Percentiles rank a stretch among this genome's conserved stretches.
Conservation (phyloP, 176 grass and related monocot genomes). For the Juncus inflexus region DNA sequence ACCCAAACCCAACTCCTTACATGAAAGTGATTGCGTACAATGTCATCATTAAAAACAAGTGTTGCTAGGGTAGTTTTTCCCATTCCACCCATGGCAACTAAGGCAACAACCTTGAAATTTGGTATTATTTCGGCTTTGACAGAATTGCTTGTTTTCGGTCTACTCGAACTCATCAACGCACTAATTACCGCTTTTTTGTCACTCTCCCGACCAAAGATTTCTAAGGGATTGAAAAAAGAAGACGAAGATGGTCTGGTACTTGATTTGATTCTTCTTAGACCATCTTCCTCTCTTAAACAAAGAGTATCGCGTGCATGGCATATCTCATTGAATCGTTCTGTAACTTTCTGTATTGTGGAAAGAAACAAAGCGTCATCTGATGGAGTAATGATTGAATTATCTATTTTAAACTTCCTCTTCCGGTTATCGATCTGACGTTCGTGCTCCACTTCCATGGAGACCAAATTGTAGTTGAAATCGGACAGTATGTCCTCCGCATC, state of each 20-base stretch:
- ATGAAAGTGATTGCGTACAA: constrained; percentile 10
- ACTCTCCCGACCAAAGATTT: constrained; percentile 8
- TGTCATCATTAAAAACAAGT: constrained; percentile 24
- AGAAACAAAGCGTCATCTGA: neutral
- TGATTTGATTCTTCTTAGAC: neutral
- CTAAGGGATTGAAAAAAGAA: neutral
- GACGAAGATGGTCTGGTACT: neutral
- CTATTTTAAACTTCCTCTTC: constrained; percentile 8
- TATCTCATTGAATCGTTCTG: constrained; percentile 5
- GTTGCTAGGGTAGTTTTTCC: constrained; percentile 48
- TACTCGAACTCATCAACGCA: neutral
- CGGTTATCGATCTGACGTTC: neutral
- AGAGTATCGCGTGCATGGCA: neutral
- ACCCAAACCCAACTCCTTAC: constrained; percentile 36
- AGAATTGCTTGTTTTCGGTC: no score
- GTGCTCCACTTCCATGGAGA: neutral
- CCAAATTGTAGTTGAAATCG: constrained; percentile 4
- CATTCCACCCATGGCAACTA: constrained; percentile 34
- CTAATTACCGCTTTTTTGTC: constrained; percentile 12
- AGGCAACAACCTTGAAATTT: neutral
- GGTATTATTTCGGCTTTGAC: no score
- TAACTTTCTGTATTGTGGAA: constrained; percentile 13
- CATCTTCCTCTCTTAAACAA: constrained; percentile 15
- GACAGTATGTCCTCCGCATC: constrained; percentile 10
- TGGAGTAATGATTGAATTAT: neutral